Conservation (phyloP, 2,329 filamentous ascomycete genomes). For the Bertia moriformis region DNA sequence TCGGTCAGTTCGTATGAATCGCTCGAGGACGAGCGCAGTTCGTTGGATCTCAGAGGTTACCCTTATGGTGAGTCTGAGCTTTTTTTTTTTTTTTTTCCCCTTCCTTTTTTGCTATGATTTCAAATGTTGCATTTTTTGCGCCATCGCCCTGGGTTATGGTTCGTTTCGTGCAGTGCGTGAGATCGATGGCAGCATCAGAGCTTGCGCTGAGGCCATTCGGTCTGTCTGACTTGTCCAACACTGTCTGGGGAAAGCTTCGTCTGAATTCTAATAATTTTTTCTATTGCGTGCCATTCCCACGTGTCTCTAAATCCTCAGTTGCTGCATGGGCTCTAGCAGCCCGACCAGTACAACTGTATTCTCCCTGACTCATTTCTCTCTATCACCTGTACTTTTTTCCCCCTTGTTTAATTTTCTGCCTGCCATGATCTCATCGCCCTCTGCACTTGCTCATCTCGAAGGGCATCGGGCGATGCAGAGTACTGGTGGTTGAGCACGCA, state of each 20-base stretch:
- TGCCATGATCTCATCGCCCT: not conserved
- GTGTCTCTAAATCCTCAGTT: too few species aligned
- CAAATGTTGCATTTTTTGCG: slow-evolving; percentile 15
- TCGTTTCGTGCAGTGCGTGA: slow-evolving; percentile 10
- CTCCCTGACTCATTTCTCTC: too few species aligned
- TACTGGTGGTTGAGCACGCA: not conserved
- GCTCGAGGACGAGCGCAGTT: slow-evolving; percentile 20
- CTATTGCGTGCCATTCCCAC: too few species aligned
- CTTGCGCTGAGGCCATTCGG: too few species aligned
- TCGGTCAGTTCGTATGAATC: slow-evolving; percentile 24
- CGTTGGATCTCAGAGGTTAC: slow-evolving; percentile 19
- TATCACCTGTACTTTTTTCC: not conserved
- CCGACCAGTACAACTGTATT: too few species aligned
- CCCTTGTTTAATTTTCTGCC: not conserved
- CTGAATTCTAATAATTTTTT: too few species aligned
- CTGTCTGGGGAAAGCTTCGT: too few species aligned
- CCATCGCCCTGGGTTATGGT: slow-evolving; percentile 13
- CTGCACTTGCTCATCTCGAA: not conserved
- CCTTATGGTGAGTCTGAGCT: slow-evolving; percentile 19
- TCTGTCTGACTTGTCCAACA: too few species aligned
- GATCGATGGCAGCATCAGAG: too few species aligned
- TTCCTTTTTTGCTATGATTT: slow-evolving; percentile 1
- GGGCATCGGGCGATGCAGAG: not conserved
- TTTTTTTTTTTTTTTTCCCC: slow-evolving; percentile 5
- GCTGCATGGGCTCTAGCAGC: too few species aligned